Base-by-base conservation (phyloP, 2,329 filamentous ascomycete genomes). In the Zymoseptoria brevis region DNA sequence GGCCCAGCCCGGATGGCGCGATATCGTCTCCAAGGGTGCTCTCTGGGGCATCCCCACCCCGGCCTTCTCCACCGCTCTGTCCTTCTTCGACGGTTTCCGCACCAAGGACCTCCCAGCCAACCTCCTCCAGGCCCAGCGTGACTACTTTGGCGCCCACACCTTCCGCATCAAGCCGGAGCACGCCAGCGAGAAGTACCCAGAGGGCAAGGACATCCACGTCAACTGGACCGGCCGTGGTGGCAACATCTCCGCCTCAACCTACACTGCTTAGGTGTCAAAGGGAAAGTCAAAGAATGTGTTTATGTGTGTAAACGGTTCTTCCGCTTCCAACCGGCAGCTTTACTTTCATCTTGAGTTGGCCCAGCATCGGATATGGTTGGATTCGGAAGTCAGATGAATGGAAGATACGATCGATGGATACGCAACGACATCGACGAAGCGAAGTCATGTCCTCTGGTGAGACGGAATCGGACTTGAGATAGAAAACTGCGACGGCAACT, bases 171-270 rank as follows among this genome's bases (percentile, higher is more conserved):
- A 80, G 78, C 77, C 78, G 51, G 77, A 80, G 69, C 75, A 66
- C 67, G 78, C 77, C 66, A 80, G 62, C 69, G 69, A 72, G 56
- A 73, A 90, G 80, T 96, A 95, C 82, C 87, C 87, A 67, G 85
- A 82, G 70, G 90, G 87, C 77, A 81, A 91, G 80, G 86, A 97
- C 77, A 94, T 93, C 75, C 94, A 99, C 85, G 91, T 97, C 78
- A 99, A 99, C 89, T 99, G 94, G 94, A 99, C 94, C 70, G 94
- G 94, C 72, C 89, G 94, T 76, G 94, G 94, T 75, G 94, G 94
- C 74, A 94, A 97, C 75, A 89, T 99, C 67, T 96, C 91, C 70
- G 94, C 94, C 72, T 96, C 92, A 56, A 97, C 92, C 69, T 99
- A 99, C 84, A 89, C 91, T 80, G 94, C 90, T 82, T 97, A 95